These are phyloP conservation scores for Yamadazyma endophytica DNA, from an alignment of 805 yeast genomes.

Conservation along the genomic window DNA sequence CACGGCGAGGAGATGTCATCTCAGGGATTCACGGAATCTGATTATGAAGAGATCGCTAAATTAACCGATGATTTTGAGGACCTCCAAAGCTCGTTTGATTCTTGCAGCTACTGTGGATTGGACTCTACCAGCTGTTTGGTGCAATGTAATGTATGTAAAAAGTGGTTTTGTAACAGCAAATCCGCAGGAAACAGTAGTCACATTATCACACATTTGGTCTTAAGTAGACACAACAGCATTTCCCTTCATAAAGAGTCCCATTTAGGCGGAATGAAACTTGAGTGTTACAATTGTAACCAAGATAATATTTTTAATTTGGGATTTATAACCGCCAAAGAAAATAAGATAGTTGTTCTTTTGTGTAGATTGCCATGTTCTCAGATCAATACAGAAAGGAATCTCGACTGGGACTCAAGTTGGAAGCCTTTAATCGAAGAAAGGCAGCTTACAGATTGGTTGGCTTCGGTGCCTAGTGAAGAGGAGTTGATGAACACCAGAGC, in stretches of 20 bases:
- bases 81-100: too few species aligned
- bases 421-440: constrained; percentile 79
- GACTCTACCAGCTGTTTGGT: constrained; percentile 62
- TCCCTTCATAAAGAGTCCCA: constrained; percentile 76
- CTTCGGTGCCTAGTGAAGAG: constrained; percentile 62
- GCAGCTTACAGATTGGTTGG: constrained; percentile 78
- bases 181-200: constrained; percentile 58
- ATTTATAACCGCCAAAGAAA: constrained; percentile 81
- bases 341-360: constrained; percentile 78
- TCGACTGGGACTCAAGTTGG: constrained; percentile 89
- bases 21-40: too few species aligned
- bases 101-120: constrained; percentile 72
- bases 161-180: constrained; percentile 88
- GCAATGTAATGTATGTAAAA: constrained; percentile 69
- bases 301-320: constrained; percentile 79
- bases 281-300: constrained; percentile 88
- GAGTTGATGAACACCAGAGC: constrained; percentile 51
- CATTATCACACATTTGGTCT: constrained; percentile 78
- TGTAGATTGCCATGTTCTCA: constrained; percentile 90
- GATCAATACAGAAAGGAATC: constrained; percentile 59
- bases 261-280: constrained; percentile 81
- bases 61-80: too few species aligned
- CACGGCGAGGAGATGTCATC: too few species aligned
- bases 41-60: too few species aligned
- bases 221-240: constrained; percentile 72